Evolutionary conservation across 2,329 filamentous ascomycete species (phyloP).

Genomic region (Chaetomium olivaceum): DNA sequence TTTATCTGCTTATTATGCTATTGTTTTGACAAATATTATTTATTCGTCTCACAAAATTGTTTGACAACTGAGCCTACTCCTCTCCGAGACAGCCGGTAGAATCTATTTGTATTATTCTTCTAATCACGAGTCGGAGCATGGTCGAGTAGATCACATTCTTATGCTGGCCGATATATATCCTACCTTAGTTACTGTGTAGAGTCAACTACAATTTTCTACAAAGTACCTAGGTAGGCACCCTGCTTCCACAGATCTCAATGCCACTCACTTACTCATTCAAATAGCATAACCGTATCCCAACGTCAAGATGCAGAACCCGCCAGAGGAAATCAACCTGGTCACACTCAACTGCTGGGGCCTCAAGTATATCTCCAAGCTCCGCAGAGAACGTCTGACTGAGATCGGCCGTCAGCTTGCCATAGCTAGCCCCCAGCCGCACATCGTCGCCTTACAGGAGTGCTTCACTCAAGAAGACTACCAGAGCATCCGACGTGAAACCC

Average conservation of each 20-base stretch:
- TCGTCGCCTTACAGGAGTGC: constrained; percentile 93
- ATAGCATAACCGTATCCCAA: neutral
- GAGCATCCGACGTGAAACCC: constrained; percentile 72
- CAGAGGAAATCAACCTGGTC: constrained; percentile 70
- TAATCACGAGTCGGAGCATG: neutral
- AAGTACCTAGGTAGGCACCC: neutral
- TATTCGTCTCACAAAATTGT: neutral
- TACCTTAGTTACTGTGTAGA: neutral
- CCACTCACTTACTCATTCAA: neutral
- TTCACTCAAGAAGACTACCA: constrained; percentile 86
- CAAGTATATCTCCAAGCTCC: constrained; percentile 78
- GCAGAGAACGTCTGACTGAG: constrained; percentile 74
- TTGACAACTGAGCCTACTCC: neutral
- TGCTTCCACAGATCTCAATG: neutral
- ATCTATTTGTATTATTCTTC: neutral
- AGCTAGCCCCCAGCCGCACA: constrained; percentile 69
- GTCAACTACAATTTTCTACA: neutral
- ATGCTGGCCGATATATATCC: neutral
- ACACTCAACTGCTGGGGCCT: constrained; percentile 98
- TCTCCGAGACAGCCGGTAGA: neutral
- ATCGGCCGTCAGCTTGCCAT: constrained; percentile 79
- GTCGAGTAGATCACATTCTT: constrained; percentile 16
- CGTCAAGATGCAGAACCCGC: constrained; percentile 37
- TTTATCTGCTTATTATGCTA: neutral
- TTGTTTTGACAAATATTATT: neutral